Evolutionary conservation across 192 early-diverging fungal species (phyloP).

Genomic region (Umbelopsis vinacea): DNA sequence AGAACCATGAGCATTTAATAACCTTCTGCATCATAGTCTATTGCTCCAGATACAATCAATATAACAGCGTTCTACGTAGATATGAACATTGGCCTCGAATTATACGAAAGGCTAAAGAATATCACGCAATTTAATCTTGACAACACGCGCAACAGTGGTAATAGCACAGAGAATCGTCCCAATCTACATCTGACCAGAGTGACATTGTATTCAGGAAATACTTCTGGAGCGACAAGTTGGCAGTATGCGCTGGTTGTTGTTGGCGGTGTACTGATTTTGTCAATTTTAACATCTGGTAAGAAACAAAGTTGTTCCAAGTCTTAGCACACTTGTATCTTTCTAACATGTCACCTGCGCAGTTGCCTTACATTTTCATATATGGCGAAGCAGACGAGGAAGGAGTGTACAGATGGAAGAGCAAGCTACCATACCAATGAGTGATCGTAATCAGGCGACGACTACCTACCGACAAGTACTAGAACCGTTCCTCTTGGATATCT

Average conservation of each 20-base stretch:
- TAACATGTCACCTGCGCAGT: not conserved
- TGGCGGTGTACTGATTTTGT: not conserved
- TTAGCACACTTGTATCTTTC: not conserved
- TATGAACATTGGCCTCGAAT: not conserved
- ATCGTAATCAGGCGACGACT: not conserved
- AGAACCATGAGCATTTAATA: not conserved
- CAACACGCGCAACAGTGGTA: not conserved
- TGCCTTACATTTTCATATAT: conserved; percentile 6
- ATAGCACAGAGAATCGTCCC: not conserved
- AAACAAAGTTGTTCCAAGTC: not conserved
- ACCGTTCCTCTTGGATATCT: not conserved
- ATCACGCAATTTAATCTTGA: conserved; percentile 14
- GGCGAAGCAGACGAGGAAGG: not conserved
- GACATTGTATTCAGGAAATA: not conserved
- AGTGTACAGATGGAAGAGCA: not conserved
- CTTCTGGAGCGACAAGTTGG: not conserved
- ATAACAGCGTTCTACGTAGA: not conserved
- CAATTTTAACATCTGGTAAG: conserved; percentile 10
- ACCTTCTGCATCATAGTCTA: not conserved
- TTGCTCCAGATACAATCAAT: conserved; percentile 1
- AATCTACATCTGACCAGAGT: not conserved
- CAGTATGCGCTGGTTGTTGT: conserved; percentile 3
- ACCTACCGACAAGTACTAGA: not conserved
- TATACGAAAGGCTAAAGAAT: not conserved
- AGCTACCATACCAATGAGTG: not conserved